Base-by-base conservation (phyloP, 305 asterid genomes). In the Stenogyne calaminthoides region DNA sequence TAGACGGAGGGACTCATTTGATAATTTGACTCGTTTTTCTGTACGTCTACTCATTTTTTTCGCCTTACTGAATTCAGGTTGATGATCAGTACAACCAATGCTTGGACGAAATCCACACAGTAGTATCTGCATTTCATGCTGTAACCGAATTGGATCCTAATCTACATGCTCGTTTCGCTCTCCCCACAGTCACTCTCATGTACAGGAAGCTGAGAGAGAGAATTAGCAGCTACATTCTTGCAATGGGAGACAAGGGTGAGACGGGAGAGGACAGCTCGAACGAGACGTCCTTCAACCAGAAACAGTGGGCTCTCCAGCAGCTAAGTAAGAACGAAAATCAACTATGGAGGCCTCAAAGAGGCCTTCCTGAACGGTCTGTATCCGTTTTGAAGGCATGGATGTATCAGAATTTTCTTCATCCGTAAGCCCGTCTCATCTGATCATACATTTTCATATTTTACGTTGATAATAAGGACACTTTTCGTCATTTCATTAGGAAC, bases 341-440 rank as follows among this genome's bases (percentile, higher is more conserved):
- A 1, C 68, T 92, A 11, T 94, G 97, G 97, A 87, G 95, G 78
- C 99, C 99, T 32, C 97, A 90, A 69, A 83, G 99, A 83, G 98
- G 98, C 12, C 78, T 94, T 60, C 99, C 98, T 0, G 99, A 92
- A 80, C 87, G 88, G 74, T 89, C 99, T 3, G 99, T 94, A 40
- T 86, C 98, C n/a, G 92, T 94, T 49, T 80, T 94, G 72, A 87
- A 96, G 79, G 92, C 98, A 0, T 94, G 99, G 99, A 90, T 94
- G 97, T 94, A 90, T 77, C 96, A 92, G 73, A 92, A 94, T 78
- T 94, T 94, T 75, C 97, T 94, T 66, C 99, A 94, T 72, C 99
- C 99, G 99, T 94, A 79, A 81, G 91, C 77, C 16, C 20, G 3
- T 4, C 52, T 5, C 14, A 32, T 22, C n/a, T n/a, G 22, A 42